Percentiles rank a stretch among this genome's conserved stretches.
phyloP scores from a whole-genome alignment of 1,284 basidiomycete species.

The Xerocomus amazonicus region DNA sequence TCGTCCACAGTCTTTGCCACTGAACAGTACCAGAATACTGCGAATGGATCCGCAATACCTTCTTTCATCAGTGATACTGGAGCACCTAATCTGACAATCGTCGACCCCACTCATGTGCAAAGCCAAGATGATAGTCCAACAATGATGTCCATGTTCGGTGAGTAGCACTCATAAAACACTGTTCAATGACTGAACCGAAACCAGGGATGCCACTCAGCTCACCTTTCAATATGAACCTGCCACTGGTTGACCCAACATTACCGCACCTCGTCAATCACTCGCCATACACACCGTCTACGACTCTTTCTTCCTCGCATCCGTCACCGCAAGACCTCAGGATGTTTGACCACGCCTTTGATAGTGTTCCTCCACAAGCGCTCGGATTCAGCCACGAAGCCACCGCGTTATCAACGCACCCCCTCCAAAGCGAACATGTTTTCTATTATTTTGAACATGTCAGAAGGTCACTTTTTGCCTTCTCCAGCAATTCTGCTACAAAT shows the following conservation, averaged over 20 bases:
- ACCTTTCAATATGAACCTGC: constrained; percentile 29
- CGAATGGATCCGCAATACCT: constrained; percentile 19
- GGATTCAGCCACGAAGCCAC: constrained; percentile 22
- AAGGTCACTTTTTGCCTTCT: constrained; percentile 56
- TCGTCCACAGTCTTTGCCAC: constrained; percentile 32
- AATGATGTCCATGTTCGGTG: constrained; percentile 32
- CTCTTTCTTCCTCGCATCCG: constrained; percentile 32
- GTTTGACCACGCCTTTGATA: constrained; percentile 31
- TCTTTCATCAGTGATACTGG: constrained; percentile 20
- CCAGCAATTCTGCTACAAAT: constrained; percentile 52
- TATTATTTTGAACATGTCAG: constrained; percentile 69
- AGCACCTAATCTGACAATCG: constrained; percentile 22
- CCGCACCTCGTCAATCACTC: constrained; percentile 32
- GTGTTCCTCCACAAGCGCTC: constrained; percentile 16
- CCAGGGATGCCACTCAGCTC: constrained; percentile 31
- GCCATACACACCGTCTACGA: constrained; percentile 33
- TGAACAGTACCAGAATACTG: constrained; percentile 30
- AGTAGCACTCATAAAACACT: not conserved
- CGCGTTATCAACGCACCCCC: constrained; percentile 36
- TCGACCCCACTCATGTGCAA: constrained; percentile 18
- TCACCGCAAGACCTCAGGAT: constrained; percentile 29
- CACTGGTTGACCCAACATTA: constrained; percentile 26
- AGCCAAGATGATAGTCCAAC: constrained; percentile 26
- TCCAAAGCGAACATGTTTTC: constrained; percentile 52
- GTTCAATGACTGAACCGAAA: constrained; percentile 12